These are phyloP conservation scores for Zasmidium citrigriseum DNA, from an alignment of 2,329 filamentous ascomycete genomes.

Conservation along the genomic window DNA sequence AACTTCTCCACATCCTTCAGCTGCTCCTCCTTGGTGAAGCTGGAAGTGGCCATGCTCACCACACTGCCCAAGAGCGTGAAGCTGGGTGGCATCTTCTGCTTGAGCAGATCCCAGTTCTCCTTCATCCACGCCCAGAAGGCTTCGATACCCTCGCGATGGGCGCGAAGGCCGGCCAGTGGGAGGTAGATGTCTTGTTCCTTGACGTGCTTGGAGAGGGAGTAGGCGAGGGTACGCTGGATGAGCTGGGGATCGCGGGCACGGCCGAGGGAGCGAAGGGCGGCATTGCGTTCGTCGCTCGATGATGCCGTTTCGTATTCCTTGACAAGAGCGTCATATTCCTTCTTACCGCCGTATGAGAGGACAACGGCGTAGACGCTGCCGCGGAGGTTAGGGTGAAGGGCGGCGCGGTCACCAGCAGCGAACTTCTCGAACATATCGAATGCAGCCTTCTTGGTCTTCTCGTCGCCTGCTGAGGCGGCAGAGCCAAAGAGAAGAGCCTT, in stretches of 20 bases:
- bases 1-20: conserved; percentile 75
- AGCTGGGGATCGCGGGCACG: conserved; percentile 75
- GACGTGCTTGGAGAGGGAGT: conserved; percentile 77
- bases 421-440: conserved; percentile 91
- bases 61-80: conserved; percentile 83
- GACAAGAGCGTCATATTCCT: conserved; percentile 80
- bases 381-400: conserved; percentile 89
- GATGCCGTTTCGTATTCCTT: conserved; percentile 73
- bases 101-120: conserved; percentile 82
- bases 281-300: conserved; percentile 88
- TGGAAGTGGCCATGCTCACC: conserved; percentile 77
- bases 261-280: conserved; percentile 79
- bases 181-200: conserved; percentile 95
- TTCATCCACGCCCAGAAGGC: conserved; percentile 83
- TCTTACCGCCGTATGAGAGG: conserved; percentile 78
- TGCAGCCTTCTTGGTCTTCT: conserved; percentile 74
- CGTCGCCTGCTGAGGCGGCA: conserved; percentile 78
- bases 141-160: conserved; percentile 74
- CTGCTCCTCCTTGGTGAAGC: conserved; percentile 77
- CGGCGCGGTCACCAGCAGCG: conserved; percentile 72
- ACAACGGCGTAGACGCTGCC: conserved; percentile 83
- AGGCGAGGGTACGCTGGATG: conserved; percentile 75
- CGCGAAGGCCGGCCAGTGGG: conserved; percentile 75
- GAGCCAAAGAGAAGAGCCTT: conserved; percentile 87
- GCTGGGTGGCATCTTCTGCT: conserved; percentile 79